Evolutionary conservation across 2,329 filamentous ascomycete genomes (phyloP), one percentile per base, ranked within the genome.

Genomic region (Lasiodiplodia hormozganensis): DNA sequence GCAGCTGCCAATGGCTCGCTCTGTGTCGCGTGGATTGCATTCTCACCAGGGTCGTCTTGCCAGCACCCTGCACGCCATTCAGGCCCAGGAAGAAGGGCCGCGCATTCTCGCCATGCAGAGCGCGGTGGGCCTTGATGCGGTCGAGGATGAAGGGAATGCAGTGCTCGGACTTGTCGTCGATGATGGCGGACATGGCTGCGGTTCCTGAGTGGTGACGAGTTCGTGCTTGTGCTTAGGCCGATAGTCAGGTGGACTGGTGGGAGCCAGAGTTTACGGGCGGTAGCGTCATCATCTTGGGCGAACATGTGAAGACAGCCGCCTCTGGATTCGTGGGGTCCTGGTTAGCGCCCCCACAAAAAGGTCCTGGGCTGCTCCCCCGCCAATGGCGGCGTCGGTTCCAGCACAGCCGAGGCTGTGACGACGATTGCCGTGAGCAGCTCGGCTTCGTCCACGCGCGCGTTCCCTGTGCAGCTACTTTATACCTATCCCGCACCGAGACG

Each of bases 41-140:
- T 75, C 83, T 74, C 79, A 87, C 93, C 72, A 97, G 85, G 11
- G 93, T 95, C 3, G 93, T 95, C 83, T 97, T 97, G 73, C 94
- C 94, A 51, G 92, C 90, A 71, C 94, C 94, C 80, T 97, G 94
- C 43, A 96, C 89, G 71, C 93, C 94, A 76, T 96, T 96, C 74
- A 97, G 85, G 57, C 93, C 94, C 71, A 97, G 85, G 80, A 96
- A 88, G 80, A 97, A 92, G 40, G 93, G 92, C 28, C 85, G 86
- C 65, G 80, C 76, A 56, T 58, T 57, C 14, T 68, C 56, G 56
- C 57, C 66, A 70, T 80, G 81, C 21, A 77, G 82, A 76, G 90
- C 86, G 31, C 47, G 60, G 60, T 64, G 60, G 65, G 65, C 53
- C 11, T 16, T 18, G 68, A 93, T 82, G 56, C 85, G 87, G 49